These are phyloP conservation scores for Candida xiaguanensis DNA, from an alignment of 805 yeast genomes.

Conservation along the genomic window DNA sequence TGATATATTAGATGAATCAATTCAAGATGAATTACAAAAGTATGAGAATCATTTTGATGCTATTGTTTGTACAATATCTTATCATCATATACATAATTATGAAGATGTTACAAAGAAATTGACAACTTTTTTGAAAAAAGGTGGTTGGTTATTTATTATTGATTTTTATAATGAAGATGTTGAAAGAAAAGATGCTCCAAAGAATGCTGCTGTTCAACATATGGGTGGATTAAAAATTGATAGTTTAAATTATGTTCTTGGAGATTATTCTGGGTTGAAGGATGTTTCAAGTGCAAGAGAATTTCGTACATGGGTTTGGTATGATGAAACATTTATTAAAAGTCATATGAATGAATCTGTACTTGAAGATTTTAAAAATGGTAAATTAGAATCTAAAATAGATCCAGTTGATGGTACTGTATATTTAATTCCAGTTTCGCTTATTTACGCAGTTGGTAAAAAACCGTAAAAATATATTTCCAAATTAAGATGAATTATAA, in stretches of 20 bases:
- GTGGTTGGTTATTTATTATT: conserved; percentile 32
- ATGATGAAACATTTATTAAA: conserved; percentile 18
- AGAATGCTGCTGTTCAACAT: conserved; percentile 19
- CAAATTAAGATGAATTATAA: too few species aligned
- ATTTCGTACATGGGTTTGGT: conserved; percentile 20
- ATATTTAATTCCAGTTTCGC: conserved; percentile 16
- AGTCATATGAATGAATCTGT: conserved; percentile 19
- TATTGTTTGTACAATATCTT: conserved; percentile 33
- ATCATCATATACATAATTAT: conserved; percentile 36
- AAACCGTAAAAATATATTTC: conserved; percentile 5
- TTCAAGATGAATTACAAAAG: conserved; percentile 11
- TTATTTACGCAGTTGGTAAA: conserved; percentile 29
- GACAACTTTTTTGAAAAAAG: conserved; percentile 27
- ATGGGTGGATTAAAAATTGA: conserved; percentile 31
- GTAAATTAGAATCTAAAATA: conserved; percentile 13
- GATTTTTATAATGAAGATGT: conserved; percentile 39
- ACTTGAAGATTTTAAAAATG: conserved; percentile 13
- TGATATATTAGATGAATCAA: conserved; percentile 22
- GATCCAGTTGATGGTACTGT: conserved; percentile 9
- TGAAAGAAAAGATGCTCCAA: conserved; percentile 11
- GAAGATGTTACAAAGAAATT: conserved; percentile 26
- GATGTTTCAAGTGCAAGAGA: conserved; percentile 22
- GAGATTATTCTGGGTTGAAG: conserved; percentile 16
- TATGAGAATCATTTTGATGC: conserved; percentile 26
- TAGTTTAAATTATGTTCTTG: conserved; percentile 19